These are phyloP conservation scores for Elasticomyces elasticus DNA, from an alignment of 495 filamentous ascomycete species.

Conservation along the genomic window DNA sequence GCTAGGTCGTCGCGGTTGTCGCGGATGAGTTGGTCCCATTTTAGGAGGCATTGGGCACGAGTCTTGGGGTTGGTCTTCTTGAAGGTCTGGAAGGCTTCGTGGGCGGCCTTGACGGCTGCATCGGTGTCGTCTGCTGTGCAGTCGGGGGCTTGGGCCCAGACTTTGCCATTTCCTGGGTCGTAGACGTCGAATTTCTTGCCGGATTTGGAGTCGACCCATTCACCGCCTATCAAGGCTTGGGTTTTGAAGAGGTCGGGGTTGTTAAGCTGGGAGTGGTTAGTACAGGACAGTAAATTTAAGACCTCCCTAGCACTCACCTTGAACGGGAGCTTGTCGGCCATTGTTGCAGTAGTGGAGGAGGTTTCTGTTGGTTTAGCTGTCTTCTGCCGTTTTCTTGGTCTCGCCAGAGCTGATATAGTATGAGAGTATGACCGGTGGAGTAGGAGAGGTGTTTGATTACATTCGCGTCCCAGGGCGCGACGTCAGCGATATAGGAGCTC, in stretches of 20 bases:
- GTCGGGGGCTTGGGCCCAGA: conserved; percentile 56
- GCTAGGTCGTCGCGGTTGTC: conserved; percentile 39
- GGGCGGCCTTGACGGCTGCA: conserved; percentile 47
- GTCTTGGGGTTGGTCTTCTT: conserved; percentile 48
- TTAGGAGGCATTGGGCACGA: conserved; percentile 53
- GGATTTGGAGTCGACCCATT: conserved; percentile 54
- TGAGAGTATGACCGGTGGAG: background rate
- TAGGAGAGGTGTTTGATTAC: background rate
- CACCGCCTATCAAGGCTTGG: conserved; percentile 49
- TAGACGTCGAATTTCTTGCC: conserved; percentile 58
- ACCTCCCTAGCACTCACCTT: conserved; percentile 6
- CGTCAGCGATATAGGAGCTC: conserved; percentile 7
- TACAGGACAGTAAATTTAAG: background rate
- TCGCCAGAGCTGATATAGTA: background rate
- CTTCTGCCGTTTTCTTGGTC: background rate
- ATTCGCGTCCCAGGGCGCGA: background rate
- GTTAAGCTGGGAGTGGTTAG: conserved; percentile 37
- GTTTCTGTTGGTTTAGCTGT: background rate
- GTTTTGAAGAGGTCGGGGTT: conserved; percentile 48
- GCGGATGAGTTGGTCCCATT: conserved; percentile 36
- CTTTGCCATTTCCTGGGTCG: conserved; percentile 55
- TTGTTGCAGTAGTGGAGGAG: conserved; percentile 1
- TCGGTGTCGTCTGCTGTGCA: conserved; percentile 53
- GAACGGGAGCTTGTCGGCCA: conserved; percentile 20
- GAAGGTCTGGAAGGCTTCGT: conserved; percentile 53